Evolutionary conservation across 768 basidiomycete genomes (phyloP).

Genomic region (Cubamyces sp.): DNA sequence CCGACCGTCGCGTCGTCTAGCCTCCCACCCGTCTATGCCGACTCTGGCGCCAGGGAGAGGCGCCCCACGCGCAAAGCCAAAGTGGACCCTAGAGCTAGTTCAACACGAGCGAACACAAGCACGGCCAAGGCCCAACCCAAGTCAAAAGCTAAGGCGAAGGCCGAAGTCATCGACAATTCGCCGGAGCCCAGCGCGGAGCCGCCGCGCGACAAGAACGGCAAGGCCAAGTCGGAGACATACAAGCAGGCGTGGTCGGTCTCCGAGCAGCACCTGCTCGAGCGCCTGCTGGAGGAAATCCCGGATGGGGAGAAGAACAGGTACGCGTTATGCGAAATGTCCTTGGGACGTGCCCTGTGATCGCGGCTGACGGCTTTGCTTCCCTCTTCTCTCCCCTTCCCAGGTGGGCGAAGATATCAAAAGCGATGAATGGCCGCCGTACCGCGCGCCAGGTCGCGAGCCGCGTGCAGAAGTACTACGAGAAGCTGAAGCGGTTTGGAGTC

Average conservation of each 20-base stretch:
- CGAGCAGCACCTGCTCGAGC: conserved; percentile 79
- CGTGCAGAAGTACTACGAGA: conserved; percentile 88
- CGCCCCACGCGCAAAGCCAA: conserved; percentile 25
- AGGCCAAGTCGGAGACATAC: conserved; percentile 73
- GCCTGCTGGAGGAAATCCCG: conserved; percentile 74
- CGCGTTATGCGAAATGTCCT: conserved; percentile 23
- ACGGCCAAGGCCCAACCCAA: conserved; percentile 5
- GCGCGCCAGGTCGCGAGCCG: conserved; percentile 87
- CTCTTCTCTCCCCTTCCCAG: conserved; percentile 46
- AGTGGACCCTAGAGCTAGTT: neutral
- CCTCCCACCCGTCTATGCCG: neutral
- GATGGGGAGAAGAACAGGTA: conserved; percentile 77
- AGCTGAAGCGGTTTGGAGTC: conserved; percentile 75
- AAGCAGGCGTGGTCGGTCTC: conserved; percentile 78
- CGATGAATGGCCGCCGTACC: conserved; percentile 78
- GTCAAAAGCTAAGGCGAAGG: neutral
- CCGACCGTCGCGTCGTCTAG: conserved; percentile 3
- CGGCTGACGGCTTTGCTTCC: conserved; percentile 15
- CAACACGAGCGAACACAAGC: conserved; percentile 1
- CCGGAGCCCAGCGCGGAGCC: conserved; percentile 9
- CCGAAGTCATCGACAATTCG: conserved; percentile 1
- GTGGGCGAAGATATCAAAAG: conserved; percentile 81
- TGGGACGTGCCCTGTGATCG: conserved; percentile 10
- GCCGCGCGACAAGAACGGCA: conserved; percentile 26
- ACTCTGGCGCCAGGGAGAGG: conserved; percentile 1